Evolutionary conservation across 768 basidiomycete species (phyloP).

Genomic region (Psilocybe subaeruginosa): DNA sequence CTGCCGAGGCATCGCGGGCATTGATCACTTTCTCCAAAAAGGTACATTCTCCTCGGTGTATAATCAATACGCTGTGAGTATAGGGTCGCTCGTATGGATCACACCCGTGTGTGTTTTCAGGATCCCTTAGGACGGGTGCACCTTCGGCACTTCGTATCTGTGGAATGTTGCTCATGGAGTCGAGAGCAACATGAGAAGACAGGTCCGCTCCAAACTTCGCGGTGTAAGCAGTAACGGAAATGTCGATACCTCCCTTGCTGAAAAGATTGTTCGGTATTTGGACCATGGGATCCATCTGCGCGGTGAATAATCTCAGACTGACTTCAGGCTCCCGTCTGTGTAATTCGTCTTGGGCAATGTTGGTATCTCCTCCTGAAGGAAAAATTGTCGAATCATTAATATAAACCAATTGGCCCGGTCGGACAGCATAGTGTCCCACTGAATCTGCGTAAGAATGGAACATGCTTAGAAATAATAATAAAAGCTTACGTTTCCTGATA

Average conservation of each 20-base stretch:
- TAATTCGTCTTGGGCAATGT: slow-evolving; percentile 28
- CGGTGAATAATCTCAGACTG: slow-evolving; percentile 61
- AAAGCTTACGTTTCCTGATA: slow-evolving; percentile 71
- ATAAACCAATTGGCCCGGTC: slow-evolving; percentile 81
- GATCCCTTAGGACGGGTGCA: slow-evolving; percentile 55
- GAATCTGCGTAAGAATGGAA: slow-evolving; percentile 8
- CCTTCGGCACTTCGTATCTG: slow-evolving; percentile 56
- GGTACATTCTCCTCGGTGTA: slow-evolving; percentile 82
- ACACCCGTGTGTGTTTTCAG: slow-evolving; percentile 63
- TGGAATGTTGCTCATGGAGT: slow-evolving; percentile 26
- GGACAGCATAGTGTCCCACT: slow-evolving; percentile 82
- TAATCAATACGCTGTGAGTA: slow-evolving; percentile 57
- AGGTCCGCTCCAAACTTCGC: slow-evolving; percentile 75
- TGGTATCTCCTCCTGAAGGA: slow-evolving; percentile 29
- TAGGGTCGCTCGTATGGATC: slow-evolving; percentile 50
- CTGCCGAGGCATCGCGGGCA: slow-evolving; percentile 72
- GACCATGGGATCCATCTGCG: slow-evolving; percentile 49
- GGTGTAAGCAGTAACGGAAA: slow-evolving; percentile 61
- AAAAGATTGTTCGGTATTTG: slow-evolving; percentile 40
- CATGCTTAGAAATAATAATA: neutral
- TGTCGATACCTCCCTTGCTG: slow-evolving; percentile 42
- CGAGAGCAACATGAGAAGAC: slow-evolving; percentile 26
- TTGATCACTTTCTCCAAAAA: slow-evolving; percentile 82
- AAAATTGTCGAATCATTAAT: slow-evolving; percentile 68
- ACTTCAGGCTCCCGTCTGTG: slow-evolving; percentile 43